Evolutionary conservation across 2,329 filamentous ascomycete genomes (phyloP).

Genomic region (Monascus ruber): DNA sequence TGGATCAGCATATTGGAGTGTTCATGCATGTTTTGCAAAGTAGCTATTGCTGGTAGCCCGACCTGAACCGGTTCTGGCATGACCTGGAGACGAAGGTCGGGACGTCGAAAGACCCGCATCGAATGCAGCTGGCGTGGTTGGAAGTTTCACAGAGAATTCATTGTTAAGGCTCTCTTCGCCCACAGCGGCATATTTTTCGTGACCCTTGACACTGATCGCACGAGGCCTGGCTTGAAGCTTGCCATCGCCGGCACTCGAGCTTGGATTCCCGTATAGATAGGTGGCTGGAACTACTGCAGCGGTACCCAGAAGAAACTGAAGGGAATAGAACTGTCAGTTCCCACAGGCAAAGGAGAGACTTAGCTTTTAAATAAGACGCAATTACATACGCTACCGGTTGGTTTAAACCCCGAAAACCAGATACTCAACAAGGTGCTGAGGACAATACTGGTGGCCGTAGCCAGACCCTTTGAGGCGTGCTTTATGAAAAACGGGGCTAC

Average conservation of each 20-base stretch:
- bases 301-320: slow-evolving; percentile 72
- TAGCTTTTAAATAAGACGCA: neutral
- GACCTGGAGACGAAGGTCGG: slow-evolving; percentile 39
- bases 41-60: slow-evolving; percentile 27
- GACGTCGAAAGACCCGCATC: slow-evolving; percentile 43
- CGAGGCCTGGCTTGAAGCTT: slow-evolving; percentile 41
- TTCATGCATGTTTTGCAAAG: slow-evolving; percentile 24
- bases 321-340: slow-evolving; percentile 5
- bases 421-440: slow-evolving; percentile 77
- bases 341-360: neutral
- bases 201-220: slow-evolving; percentile 51
- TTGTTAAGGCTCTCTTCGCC: slow-evolving; percentile 33
- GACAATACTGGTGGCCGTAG: slow-evolving; percentile 82
- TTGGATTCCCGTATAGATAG: slow-evolving; percentile 65
- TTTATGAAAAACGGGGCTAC: slow-evolving; percentile 73
- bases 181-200: slow-evolving; percentile 59
- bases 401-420: slow-evolving; percentile 69
- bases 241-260: slow-evolving; percentile 6
- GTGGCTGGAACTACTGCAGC: slow-evolving; percentile 67
- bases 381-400: slow-evolving; percentile 57
- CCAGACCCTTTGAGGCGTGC: slow-evolving; percentile 83
- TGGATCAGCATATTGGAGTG: too few species aligned
- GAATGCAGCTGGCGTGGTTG: slow-evolving; percentile 36
- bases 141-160: slow-evolving; percentile 36
- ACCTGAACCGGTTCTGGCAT: slow-evolving; percentile 30